Conservation (phyloP, 1,284 basidiomycete genomes). For the Lignosus rhinocerotis region DNA sequence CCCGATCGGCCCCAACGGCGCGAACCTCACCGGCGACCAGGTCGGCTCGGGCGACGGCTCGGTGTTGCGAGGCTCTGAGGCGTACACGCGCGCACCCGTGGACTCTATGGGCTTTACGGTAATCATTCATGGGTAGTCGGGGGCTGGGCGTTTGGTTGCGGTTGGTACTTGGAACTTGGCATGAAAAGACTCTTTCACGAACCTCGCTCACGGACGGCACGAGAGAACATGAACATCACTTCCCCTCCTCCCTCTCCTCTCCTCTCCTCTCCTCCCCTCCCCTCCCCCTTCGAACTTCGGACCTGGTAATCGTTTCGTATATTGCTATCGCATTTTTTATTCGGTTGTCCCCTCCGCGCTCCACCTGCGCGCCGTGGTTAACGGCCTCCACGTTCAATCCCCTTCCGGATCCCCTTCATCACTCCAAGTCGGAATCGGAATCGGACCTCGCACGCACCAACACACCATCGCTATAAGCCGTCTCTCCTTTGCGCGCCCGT, state of each 20-base stretch:
- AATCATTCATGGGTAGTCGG: background rate
- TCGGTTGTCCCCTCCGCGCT: background rate
- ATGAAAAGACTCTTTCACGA: background rate
- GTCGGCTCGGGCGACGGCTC: constrained; percentile 36
- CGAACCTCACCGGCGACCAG: constrained; percentile 66
- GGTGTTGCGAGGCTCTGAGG: constrained; percentile 19
- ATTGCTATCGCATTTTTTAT: background rate
- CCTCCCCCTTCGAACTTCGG: too few species aligned
- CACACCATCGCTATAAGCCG: background rate
- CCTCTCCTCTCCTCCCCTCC: background rate
- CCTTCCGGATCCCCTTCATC: background rate
- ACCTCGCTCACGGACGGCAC: background rate
- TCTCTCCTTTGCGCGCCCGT: background rate
- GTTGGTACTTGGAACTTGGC: background rate
- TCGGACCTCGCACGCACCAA: background rate
- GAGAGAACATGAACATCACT: background rate
- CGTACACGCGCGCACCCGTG: background rate
- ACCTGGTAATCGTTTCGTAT: background rate
- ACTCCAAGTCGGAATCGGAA: background rate
- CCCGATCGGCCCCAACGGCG: constrained; percentile 74
- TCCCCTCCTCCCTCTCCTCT: background rate
- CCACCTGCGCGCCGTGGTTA: background rate
- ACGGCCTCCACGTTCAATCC: background rate
- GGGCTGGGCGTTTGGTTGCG: background rate
- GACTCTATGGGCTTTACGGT: too few species aligned